Base-by-base conservation (phyloP, 345 rosid genomes). In the Turritis glabra region DNA sequence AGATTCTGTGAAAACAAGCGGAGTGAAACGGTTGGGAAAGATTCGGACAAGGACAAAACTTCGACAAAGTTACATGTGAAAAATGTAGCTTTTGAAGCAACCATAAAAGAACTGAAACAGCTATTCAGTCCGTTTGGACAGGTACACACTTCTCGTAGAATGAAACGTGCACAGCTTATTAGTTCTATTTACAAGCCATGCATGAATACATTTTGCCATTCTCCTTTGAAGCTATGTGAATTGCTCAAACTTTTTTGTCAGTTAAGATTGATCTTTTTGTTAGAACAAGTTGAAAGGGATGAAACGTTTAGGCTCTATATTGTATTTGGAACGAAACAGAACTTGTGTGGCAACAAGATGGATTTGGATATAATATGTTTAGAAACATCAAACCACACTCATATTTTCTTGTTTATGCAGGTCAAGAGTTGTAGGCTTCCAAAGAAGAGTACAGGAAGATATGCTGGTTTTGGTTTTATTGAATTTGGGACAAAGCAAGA, bases 71-170 rank as follows among this genome's bases (percentile, higher is more conserved):
- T 94, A 50, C 93, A 88, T 40, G 90, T 91, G 59, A 89, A 78
- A 80, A 91, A 94, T 78, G 93, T 94, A 59, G 96, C 98, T 69
- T 94, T 94, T 62, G 96, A 94, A 79, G 97, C 98, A 62, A 94
- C 97, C 3, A 80, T 84, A 78, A 91, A 91, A 75, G 98, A 94
- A 78, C 81, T 94, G 44, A 85, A 87, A 80, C 96, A 88, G 82
- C 84, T 94, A 32, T 91, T 91, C 79, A 85, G 93, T 79, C 92
- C 98, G 50, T 91, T 91, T 69, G 98, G 97, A 75, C 96, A 91
- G 98, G 98, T 89, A 71, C 58, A 11, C 53, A 54, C 32, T 30
- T 69, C 63, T 26, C 67, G n/a, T n/a, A n/a, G n/a, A n/a, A n/a
- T n/a, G n/a, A n/a, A n/a, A n/a, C n/a, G n/a, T n/a, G n/a, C n/a